Base-by-base conservation (phyloP, 768 basidiomycete species). In the Lactifluus rugatus region DNA sequence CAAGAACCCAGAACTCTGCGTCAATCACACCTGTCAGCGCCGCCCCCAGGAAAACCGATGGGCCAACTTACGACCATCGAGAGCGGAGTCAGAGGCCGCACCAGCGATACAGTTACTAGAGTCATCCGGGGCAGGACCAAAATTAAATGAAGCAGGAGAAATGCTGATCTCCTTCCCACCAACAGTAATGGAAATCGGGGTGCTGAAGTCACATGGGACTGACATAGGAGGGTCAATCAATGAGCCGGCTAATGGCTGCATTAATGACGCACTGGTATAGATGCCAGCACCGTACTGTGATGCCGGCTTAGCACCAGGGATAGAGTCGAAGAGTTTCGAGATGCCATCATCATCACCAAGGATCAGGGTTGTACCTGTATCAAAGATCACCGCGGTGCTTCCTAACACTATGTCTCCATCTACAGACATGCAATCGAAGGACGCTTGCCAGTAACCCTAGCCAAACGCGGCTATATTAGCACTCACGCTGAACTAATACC, bases 341-440 rank as follows among this genome's bases (percentile, higher is more conserved):
- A 66, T 57, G 21, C 51, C 31, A 11, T 19, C 19, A 8, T 49
- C 7, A 32, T 58, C 56, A 10, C 64, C 66, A 39, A 66, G 19
- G 51, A 67, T 59, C 26, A 48, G 48, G 5, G 66, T 65, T 16
- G 64, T 66, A n/a, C 66, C 66, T 63, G 47, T 60, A 32, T 63
- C 62, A 32, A 65, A 58, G 45, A 68, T 64, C 14, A 66, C 46
- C 0, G 44, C 13, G 10, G 50, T 14, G 14, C 3, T 16, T 42
- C 39, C 28, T 19, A 42, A 2, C 36, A 42, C 19, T 10, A 4
- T 6, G 23, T 5, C 28, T 50, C 39, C 50, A 21, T 52, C 37
- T 32, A 57, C 64, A 8, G 53, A 52, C 41, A 64, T 23, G 2
- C 32, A 9, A 36, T 62, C 52, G 25, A 64, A 48, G 9, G 37